Evolutionary conservation across 352 stramenopile species (phyloP).

Genomic region (Globisporangium okanoganense): DNA sequence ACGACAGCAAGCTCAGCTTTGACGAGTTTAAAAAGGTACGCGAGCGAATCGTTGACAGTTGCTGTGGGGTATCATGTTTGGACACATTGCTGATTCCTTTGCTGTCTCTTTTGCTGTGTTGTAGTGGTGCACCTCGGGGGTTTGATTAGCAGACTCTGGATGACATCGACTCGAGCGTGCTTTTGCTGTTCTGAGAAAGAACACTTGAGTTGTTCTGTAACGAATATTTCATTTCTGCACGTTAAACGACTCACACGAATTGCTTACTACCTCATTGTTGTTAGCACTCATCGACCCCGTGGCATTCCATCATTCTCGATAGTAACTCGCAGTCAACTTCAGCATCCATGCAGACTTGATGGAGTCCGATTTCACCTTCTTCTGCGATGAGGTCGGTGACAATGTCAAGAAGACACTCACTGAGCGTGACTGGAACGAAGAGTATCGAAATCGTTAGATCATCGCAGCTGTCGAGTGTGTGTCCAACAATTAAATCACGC

Average conservation of each 20-base stretch:
- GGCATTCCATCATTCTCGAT: conserved; percentile 8
- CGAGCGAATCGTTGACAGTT: neutral
- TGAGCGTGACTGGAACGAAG: conserved; percentile 10
- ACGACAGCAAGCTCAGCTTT: conserved; percentile 84
- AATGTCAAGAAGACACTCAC: conserved; percentile 18
- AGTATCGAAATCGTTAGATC: neutral
- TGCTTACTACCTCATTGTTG: neutral
- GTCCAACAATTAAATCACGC: neutral
- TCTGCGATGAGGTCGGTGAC: conserved; percentile 19
- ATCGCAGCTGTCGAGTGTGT: neutral
- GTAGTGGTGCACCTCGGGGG: conserved; percentile 20
- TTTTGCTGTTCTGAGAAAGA: conserved; percentile 6
- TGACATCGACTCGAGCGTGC: conserved; percentile 6
- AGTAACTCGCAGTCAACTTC: conserved; percentile 12
- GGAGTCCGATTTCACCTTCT: conserved; percentile 15
- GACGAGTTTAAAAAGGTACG: conserved; percentile 91
- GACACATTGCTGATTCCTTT: neutral
- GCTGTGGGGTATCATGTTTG: neutral
- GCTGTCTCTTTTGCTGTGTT: conserved; percentile 3
- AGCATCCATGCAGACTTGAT: conserved; percentile 6
- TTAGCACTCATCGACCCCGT: conserved; percentile 7
- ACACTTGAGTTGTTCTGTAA: conserved; percentile 14
- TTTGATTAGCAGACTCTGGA: conserved; percentile 4
- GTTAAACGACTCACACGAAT: neutral
- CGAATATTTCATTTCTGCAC: conserved; percentile 18